Conservation (phyloP, 75 land plant species). For the Pseudotsuga menziesii region DNA sequence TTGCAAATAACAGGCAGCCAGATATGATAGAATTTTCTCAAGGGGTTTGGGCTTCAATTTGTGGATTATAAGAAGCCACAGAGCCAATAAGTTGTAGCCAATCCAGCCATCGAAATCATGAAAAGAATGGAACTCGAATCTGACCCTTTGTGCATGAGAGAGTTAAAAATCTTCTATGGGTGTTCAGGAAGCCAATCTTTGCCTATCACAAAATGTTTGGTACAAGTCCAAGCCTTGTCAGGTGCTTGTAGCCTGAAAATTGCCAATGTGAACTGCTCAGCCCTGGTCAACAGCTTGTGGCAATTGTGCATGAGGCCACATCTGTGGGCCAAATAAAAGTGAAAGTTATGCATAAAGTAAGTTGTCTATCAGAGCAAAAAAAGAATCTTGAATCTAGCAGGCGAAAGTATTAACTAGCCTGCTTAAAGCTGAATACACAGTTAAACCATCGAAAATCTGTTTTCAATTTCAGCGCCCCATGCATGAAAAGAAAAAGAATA, state of each 20-base stretch:
- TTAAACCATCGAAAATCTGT: not conserved
- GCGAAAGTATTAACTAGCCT: not conserved
- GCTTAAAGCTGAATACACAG: not conserved
- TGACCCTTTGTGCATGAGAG: no score
- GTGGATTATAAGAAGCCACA: not conserved
- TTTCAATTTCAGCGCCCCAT: not conserved
- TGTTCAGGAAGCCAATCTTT: not conserved
- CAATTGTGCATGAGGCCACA: not conserved
- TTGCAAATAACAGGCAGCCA: not conserved
- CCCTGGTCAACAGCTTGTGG: not conserved
- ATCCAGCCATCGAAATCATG: not conserved
- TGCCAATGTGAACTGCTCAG: not conserved
- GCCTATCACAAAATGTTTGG: not conserved
- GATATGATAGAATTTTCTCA: not conserved
- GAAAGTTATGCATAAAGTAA: not conserved
- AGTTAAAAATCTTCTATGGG: not conserved
- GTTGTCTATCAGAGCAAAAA: not conserved
- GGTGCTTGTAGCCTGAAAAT: no score
- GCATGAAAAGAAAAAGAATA: not conserved
- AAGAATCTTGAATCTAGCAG: not conserved
- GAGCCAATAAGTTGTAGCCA: not conserved
- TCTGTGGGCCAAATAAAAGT: not conserved
- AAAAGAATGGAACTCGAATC: not conserved
- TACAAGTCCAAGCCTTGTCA: not conserved
- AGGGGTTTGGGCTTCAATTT: not conserved